These are phyloP conservation scores for Conringia planisiliqua DNA, from an alignment of 345 rosid genomes.

Conservation along the genomic window DNA sequence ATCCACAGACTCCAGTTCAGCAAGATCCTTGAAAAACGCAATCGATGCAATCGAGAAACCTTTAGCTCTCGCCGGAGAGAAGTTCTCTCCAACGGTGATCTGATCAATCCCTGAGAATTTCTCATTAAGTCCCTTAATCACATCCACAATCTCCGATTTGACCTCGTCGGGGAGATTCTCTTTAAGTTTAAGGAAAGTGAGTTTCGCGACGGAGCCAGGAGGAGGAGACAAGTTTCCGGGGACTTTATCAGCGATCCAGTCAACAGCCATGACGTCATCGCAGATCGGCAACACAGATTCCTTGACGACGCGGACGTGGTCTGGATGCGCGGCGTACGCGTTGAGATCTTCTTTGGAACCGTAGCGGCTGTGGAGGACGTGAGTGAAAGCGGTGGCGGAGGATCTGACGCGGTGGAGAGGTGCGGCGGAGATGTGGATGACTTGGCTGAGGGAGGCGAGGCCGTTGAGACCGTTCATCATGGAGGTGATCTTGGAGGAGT, in stretches of 20 bases:
- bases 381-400: slow-evolving; percentile 53
- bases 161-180: slow-evolving; percentile 43
- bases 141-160: slow-evolving; percentile 50
- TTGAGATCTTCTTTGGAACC: slow-evolving; percentile 55
- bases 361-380: slow-evolving; percentile 94
- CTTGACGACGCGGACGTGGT: slow-evolving; percentile 61
- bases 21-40: slow-evolving; percentile 50
- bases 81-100: slow-evolving; percentile 69
- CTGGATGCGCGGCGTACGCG: slow-evolving; percentile 62
- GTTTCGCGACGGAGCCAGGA: slow-evolving; percentile 52
- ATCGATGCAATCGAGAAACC: slow-evolving; percentile 72
- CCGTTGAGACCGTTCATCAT: slow-evolving; percentile 69
- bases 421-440: slow-evolving; percentile 66
- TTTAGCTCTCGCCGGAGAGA: slow-evolving; percentile 81
- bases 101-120: slow-evolving; percentile 44
- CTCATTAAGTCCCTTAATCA: slow-evolving; percentile 38
- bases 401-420: slow-evolving; percentile 53
- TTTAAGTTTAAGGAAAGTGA: slow-evolving; percentile 60
- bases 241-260: slow-evolving; percentile 64
- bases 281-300: slow-evolving; percentile 59
- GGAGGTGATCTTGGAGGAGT: slow-evolving; percentile 43
- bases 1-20: slow-evolving; percentile 50
- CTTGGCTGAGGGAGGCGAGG: slow-evolving; percentile 54
- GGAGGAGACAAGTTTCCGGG: slow-evolving; percentile 35
- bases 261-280: slow-evolving; percentile 88